phyloP scores from a whole-genome alignment of 2,329 filamentous ascomycete genomes.

The Aspergillus jensenii region DNA sequence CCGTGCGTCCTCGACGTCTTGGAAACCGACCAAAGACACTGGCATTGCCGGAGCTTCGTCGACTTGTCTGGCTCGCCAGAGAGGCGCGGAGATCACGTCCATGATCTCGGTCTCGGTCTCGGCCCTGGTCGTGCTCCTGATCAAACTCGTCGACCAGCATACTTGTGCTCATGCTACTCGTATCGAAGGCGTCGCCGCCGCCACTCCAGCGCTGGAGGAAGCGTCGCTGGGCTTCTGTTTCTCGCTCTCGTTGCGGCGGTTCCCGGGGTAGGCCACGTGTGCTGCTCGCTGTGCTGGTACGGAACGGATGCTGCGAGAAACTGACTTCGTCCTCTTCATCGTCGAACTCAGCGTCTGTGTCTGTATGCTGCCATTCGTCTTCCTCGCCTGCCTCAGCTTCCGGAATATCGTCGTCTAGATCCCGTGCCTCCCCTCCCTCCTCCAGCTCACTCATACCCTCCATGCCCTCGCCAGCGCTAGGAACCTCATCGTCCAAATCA shows the following conservation, averaged over 20 bases:
- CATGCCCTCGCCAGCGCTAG: conserved; percentile 40
- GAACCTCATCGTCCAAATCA: conserved; percentile 36
- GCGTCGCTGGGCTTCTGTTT: conserved; percentile 41
- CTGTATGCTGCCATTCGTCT: conserved; percentile 72
- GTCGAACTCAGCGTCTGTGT: conserved; percentile 66
- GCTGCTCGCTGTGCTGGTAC: conserved; percentile 36
- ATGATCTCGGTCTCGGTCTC: neutral
- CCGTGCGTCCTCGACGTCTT: conserved; percentile 30
- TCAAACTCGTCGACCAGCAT: conserved; percentile 36
- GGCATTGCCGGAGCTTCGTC: conserved; percentile 16
- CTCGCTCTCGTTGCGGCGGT: conserved; percentile 21
- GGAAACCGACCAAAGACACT: conserved; percentile 40
- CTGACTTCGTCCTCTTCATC: conserved; percentile 40
- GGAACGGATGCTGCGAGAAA: conserved; percentile 27
- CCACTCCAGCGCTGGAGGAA: conserved; percentile 42
- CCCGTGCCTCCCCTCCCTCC: conserved; percentile 58
- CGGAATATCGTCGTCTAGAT: conserved; percentile 71
- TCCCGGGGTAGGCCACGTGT: conserved; percentile 29
- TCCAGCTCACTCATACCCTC: conserved; percentile 51
- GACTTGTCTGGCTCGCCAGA: conserved; percentile 32
- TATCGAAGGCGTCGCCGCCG: conserved; percentile 33
- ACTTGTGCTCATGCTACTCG: conserved; percentile 24
- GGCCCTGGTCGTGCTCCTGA: neutral
- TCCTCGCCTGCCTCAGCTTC: conserved; percentile 53
- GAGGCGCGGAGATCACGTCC: conserved; percentile 28